Evolutionary conservation across 2,329 filamentous ascomycete genomes (phyloP), one percentile per base, ranked within the genome.

Genomic region (Cladosporium colombiae): DNA sequence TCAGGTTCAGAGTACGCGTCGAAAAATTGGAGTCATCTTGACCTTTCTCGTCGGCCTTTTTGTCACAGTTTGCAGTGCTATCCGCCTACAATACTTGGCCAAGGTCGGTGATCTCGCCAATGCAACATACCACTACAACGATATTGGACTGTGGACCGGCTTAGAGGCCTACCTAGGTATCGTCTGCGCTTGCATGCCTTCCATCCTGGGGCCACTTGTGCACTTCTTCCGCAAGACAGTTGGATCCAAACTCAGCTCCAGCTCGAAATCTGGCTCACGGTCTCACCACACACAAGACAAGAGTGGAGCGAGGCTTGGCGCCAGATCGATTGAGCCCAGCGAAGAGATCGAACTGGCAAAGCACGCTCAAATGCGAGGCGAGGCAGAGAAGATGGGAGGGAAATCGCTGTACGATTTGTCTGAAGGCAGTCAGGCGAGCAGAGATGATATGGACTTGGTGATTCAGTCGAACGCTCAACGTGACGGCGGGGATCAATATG

Each of bases 181-280:
- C 27, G 64, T 73, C 31, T 72, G 70, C 59, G 69, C 70, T 27
- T 73, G 71, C 65, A 70, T 73, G 55, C 71, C 70, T 0, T 67
- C 70, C 21, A 68, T 62, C 59, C 21, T 62, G 0, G 59, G 59
- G 5, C 59, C 59, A 23, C 27, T 62, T 7, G 18, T 62, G 44
- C 46, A 62, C 46, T 62, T 62, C 44, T 62, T 53, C 31, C 59
- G 59, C 31, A 33, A 52, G 13, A 53, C 21, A 7, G 16, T 62
- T 18, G 59, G 21, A 2, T 52, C 44, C 14, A 62, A 62, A 16
- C n/a, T 62, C 23, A 57, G 31, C 55, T 46, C 56, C 2, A 6
- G 16, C 23, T 21, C 53, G n/a, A 29, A 23, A 11, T 59, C 56
- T n/a, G 25, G 35, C 37, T n/a, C 35, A 10, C 35, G 27, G 16